Conservation (phyloP, 495 filamentous ascomycete species). For the Eremomyces bilateralis region DNA sequence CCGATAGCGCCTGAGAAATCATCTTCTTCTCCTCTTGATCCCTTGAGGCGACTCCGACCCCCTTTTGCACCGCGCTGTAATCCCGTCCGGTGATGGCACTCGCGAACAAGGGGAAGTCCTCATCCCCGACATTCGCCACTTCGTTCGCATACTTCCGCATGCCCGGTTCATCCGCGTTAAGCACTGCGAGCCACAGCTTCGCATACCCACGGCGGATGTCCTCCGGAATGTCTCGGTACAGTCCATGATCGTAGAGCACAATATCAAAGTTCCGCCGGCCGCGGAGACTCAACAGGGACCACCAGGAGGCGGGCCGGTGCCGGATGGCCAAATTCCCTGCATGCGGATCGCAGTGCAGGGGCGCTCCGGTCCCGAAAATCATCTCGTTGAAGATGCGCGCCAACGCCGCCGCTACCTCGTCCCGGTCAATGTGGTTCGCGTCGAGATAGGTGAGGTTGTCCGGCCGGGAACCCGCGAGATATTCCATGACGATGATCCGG, state of each 20-base stretch:
- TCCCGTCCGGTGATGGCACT: constrained; percentile 92
- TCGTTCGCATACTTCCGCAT: constrained; percentile 81
- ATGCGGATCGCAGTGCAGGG: constrained; percentile 93
- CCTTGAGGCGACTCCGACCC: constrained; percentile 15
- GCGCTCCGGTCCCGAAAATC: constrained; percentile 83
- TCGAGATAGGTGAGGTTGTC: constrained; percentile 83
- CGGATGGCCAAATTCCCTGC: constrained; percentile 93
- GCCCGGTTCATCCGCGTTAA: constrained; percentile 56
- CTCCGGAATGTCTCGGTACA: constrained; percentile 81
- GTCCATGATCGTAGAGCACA: constrained; percentile 91
- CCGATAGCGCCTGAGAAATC: constrained; percentile 61
- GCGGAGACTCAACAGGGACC: background rate
- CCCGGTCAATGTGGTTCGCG: constrained; percentile 66
- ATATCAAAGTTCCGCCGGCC: constrained; percentile 61
- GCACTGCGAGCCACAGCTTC: constrained; percentile 91
- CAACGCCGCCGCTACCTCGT: constrained; percentile 86
- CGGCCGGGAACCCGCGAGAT: constrained; percentile 62
- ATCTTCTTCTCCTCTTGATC: constrained; percentile 55
- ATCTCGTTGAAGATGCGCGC: constrained; percentile 97
- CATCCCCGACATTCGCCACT: constrained; percentile 74
- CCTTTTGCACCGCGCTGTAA: constrained; percentile 44
- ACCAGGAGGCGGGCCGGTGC: constrained; percentile 12
- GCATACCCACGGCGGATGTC: constrained; percentile 69
- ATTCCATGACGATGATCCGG: constrained; percentile 91
- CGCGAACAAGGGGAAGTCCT: constrained; percentile 88